phyloP scores from a whole-genome alignment of 140 eudicot genomes.

The Bidens hawaiensis region DNA sequence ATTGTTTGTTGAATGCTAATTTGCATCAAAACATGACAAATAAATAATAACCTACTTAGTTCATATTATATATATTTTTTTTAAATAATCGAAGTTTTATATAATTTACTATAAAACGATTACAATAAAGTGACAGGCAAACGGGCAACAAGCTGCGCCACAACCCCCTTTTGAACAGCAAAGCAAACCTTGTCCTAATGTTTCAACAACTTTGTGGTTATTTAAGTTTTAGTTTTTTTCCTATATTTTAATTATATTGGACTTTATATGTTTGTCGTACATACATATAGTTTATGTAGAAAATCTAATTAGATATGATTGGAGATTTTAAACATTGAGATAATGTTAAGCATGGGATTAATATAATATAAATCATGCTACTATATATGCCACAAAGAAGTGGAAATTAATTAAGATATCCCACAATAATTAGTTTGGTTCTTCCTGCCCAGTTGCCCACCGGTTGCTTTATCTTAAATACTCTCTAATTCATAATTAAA shows the following conservation, averaged over 20 bases:
- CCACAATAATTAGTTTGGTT: conserved; percentile 11
- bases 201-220: not conserved
- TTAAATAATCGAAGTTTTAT: too few relatives aligned
- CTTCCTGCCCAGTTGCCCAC: conserved; percentile 2
- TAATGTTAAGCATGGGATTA: conserved; percentile 11
- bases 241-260: not conserved
- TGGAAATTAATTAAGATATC: not conserved
- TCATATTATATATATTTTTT: not conserved
- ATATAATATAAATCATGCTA: not conserved
- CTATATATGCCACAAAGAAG: not conserved
- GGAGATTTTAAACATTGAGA: not conserved
- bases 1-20: not conserved
- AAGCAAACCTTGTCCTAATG: not conserved
- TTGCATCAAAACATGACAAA: not conserved
- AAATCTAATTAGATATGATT: not conserved
- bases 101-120: too few relatives aligned
- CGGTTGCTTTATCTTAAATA: conserved; percentile 8
- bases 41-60: not conserved
- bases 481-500: not conserved
- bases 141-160: too few relatives aligned
- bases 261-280: not conserved
- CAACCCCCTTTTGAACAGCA: too few relatives aligned
- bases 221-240: not conserved
- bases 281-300: not conserved
- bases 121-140: too few relatives aligned